Conservation (phyloP, 2,329 filamentous ascomycete genomes). For the Leptographium procerum region DNA sequence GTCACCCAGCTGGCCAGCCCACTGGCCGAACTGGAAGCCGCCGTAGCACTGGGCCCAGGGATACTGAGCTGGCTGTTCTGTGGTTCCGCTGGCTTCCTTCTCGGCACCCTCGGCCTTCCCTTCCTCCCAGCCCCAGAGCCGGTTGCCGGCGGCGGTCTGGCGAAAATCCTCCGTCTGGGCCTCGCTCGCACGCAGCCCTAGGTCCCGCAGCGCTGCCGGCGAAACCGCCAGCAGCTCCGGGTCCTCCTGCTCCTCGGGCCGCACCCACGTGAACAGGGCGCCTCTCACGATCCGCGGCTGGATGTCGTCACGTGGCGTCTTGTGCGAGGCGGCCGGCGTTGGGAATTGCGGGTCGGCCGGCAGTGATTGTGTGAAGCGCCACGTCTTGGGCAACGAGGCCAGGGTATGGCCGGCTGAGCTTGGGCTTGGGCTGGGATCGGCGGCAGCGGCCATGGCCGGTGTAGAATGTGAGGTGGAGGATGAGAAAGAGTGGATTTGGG, state of each 20-base stretch:
- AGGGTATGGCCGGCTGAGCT: slow-evolving; percentile 26
- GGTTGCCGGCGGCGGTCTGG: slow-evolving; percentile 69
- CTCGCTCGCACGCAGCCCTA: slow-evolving; percentile 63
- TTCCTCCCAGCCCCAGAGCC: slow-evolving; percentile 64
- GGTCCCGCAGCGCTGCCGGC: slow-evolving; percentile 62
- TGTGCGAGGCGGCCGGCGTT: slow-evolving; percentile 71
- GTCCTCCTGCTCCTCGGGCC: slow-evolving; percentile 60
- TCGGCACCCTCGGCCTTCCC: neutral
- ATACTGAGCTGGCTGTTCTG: slow-evolving; percentile 48
- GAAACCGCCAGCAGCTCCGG: slow-evolving; percentile 77
- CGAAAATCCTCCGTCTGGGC: slow-evolving; percentile 63
- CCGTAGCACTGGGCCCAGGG: slow-evolving; percentile 99
- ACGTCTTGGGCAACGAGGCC: slow-evolving; percentile 50
- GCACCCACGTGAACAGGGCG: slow-evolving; percentile 83
- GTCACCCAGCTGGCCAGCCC: slow-evolving; percentile 93
- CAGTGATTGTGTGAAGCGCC: slow-evolving; percentile 53
- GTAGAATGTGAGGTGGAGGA: neutral
- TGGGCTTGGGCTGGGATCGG: neutral
- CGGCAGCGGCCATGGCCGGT: neutral
- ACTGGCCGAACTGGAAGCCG: slow-evolving; percentile 68
- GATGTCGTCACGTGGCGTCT: slow-evolving; percentile 64
- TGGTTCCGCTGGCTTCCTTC: neutral
- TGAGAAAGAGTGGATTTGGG: neutral
- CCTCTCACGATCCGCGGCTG: slow-evolving; percentile 72
- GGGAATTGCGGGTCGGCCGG: slow-evolving; percentile 69